Base-by-base conservation (phyloP, 306 rosid genomes). In the Dalbergia cochinchinensis region DNA sequence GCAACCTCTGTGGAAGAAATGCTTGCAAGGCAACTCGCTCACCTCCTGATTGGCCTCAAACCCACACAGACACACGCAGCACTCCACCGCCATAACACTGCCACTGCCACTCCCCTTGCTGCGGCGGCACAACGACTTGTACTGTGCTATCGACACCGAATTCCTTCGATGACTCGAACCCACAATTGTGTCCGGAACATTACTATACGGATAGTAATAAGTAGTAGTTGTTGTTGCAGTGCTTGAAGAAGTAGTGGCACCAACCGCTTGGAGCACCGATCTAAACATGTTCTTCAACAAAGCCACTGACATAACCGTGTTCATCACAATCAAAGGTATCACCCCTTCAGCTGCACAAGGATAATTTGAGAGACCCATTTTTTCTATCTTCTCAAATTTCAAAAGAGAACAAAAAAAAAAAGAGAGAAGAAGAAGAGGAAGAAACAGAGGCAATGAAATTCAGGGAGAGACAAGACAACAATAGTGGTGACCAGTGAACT, bases 1-100 rank as follows among this genome's bases (percentile, higher is more conserved):
- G 78, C 99, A 92, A 7, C n/a, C 65, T 82, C 78, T 88, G 74
- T 92, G 97, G 84, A 92, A 94, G 80, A 90, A 90, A 71, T 94
- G 97, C 79, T 90, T 88, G 83, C 97, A 92, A 64, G 94, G 83
- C 83, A 92, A 87, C 73, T 90, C 90, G 61, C 94, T 94, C 14
- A 91, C 94, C 86, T 91, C 94, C 22, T 94, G 86, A 7, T 90
- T 90, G 4, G 71, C 90, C 76, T 94, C 90, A 73, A 94, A 94
- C 14, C 90, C 76, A 78, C 78, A 86, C 0, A 94, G 83, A 84
- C 98, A 94, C 5, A 92, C 98, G 63, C 95, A 90, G 18, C 98
- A 92, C 86, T 88, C 91, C 9, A 53, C 59, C 41, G 41, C 1
- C 66, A 55, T 19, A 11, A 54, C 20, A 54, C 60, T 54, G 42